phyloP scores from a whole-genome alignment of 495 filamentous ascomycete genomes.

The Annulohypoxylon stygium region DNA sequence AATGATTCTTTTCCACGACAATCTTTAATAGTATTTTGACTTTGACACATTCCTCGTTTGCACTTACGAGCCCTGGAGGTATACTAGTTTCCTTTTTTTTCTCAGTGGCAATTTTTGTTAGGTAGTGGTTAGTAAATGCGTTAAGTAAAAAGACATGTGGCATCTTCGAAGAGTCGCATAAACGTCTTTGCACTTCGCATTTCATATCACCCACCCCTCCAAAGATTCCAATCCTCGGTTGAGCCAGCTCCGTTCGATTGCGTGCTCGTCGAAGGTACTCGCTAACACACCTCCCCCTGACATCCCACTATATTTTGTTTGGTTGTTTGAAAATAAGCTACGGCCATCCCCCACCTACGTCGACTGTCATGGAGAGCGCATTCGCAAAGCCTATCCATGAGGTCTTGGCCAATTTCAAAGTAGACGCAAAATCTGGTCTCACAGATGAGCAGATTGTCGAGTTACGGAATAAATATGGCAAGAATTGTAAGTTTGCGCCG shows the following conservation, averaged over 20 bases:
- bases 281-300: slow-evolving; percentile 14
- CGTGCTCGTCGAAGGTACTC: slow-evolving; percentile 33
- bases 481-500: slow-evolving; percentile 76
- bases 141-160: slow-evolving; percentile 50
- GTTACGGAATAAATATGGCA: slow-evolving; percentile 77
- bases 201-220: slow-evolving; percentile 33
- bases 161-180: slow-evolving; percentile 44
- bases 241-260: slow-evolving; percentile 18
- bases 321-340: slow-evolving; percentile 23
- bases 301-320: slow-evolving; percentile 22
- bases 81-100: slow-evolving; percentile 15
- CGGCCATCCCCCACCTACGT: slow-evolving; percentile 19
- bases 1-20: slow-evolving; percentile 41
- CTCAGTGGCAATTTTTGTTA: slow-evolving; percentile 38
- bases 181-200: slow-evolving; percentile 10
- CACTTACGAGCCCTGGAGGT: slow-evolving; percentile 3
- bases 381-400: slow-evolving; percentile 76
- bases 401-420: slow-evolving; percentile 78
- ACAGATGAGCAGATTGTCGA: slow-evolving; percentile 74
- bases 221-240: slow-evolving; percentile 20
- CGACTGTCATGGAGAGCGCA: slow-evolving; percentile 78
- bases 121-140: neutral
- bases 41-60: slow-evolving; percentile 33
- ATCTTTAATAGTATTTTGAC: slow-evolving; percentile 24
- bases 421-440: slow-evolving; percentile 75